Evolutionary conservation across 169 alveolate species (phyloP).

Genomic region (Plasmodium ovale): DNA sequence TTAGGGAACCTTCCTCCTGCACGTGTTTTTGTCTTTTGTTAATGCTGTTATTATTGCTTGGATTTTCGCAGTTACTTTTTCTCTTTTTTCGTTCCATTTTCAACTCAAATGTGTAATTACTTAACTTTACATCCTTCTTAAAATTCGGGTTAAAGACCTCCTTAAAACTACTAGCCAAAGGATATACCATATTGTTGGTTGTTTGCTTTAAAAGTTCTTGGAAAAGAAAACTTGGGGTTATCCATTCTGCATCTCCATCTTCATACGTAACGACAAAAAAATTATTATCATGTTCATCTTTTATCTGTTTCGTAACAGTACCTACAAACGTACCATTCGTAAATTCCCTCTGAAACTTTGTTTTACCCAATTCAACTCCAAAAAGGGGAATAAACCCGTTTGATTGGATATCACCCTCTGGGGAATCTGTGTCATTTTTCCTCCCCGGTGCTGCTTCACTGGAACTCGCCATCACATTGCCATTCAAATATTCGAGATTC

Average conservation of each 20-base stretch:
- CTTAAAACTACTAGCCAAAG: constrained; percentile 70
- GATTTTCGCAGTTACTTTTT: constrained; percentile 43
- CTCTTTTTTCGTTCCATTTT: constrained; percentile 58
- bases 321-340: constrained; percentile 76
- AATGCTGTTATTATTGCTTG: constrained; percentile 34
- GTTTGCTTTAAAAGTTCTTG: constrained; percentile 74
- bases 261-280: constrained; percentile 75
- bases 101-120: constrained; percentile 46
- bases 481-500: background rate
- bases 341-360: constrained; percentile 77
- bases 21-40: constrained; percentile 43
- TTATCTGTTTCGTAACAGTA: constrained; percentile 66
- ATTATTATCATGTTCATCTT: constrained; percentile 50
- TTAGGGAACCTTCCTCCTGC: constrained; percentile 22
- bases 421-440: background rate
- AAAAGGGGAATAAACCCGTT: constrained; percentile 61
- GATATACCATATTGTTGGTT: constrained; percentile 62
- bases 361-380: constrained; percentile 71
- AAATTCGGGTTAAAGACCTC: constrained; percentile 51
- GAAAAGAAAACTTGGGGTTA: constrained; percentile 64
- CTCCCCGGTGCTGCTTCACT: background rate
- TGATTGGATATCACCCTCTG: background rate
- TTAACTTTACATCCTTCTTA: constrained; percentile 62
- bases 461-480: background rate
- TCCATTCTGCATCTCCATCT: constrained; percentile 77